Base-by-base conservation (phyloP, 495 filamentous ascomycete genomes). In the Lineolata rhizophorae region DNA sequence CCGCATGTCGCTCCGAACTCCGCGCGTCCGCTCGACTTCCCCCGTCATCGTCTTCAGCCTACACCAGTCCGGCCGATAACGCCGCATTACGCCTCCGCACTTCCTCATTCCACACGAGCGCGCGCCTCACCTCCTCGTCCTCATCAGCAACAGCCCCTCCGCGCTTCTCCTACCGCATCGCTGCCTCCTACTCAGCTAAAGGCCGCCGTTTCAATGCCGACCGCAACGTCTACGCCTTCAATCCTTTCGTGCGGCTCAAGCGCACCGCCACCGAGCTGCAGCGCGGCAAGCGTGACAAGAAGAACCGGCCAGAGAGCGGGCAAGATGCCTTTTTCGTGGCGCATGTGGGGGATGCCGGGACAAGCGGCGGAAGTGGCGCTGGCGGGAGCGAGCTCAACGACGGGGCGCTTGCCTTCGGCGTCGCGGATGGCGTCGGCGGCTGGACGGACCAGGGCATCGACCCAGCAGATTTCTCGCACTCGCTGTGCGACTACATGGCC, bases 261-360 rank as follows among this genome's bases (percentile, higher is more conserved):
- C 29, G 17, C 22, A 36, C 22, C n/a, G 15, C 34, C 10, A 40
- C 35, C 17, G 40, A 35, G 36, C 37, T 37, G 9, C 27, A 21
- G 19, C 31, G 43, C 32, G 36, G 36, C 27, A 43, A 40, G 36
- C 64, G 45, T 36, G 54, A 52, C 37, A 70, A 60, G 50, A 55
- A 55, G 33, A 56, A 55, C 32, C 61, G 78, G n/a, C 72, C 74
- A 8, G 71, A 72, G 29, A 81, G 75, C 30, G 87, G 87, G 8
- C 82, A 95, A 49, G 87, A 99, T 65, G 78, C 90, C 20, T 95
- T 94, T 52, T 95, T 99, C 54, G 70, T 87, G 22, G 77, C 74
- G 42, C 67, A 64, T 8, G 55, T 92, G 18, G 69, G 73, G 27
- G 62, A 54, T 31, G 65, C 53, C 10, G n/a, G n/a, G n/a, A n/a